Base-by-base conservation (phyloP, 1,284 basidiomycete species). In the Sanghuangporus weigelae region DNA sequence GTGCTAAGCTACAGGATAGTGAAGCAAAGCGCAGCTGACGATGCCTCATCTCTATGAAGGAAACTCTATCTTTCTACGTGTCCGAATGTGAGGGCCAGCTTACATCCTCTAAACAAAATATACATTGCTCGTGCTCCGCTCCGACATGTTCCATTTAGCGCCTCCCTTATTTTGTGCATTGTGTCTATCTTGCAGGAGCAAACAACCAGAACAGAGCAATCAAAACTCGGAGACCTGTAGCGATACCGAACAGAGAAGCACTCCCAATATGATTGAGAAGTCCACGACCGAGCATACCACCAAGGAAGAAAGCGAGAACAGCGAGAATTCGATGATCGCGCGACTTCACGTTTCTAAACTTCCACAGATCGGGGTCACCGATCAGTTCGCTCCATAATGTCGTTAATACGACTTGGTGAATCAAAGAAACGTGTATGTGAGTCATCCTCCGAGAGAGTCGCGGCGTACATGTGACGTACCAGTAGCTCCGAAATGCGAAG, bases 331-430 rank as follows among this genome's bases (percentile, higher is more conserved):
- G 85, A 73, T 92, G 85, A 72, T 95, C 92, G 46, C 92, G 85
- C 1, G 85, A 79, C 31, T 74, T 75, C 65, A 89, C 79, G 60
- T 79, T 75, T 42, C 79, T 73, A 49, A 79, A 78, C 50, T 84
- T 75, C 78, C 86, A 89, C 10, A 94, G 79, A 50, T 83, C 76
- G 0, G 92, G 91, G 72, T 93, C 91, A 59, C 86, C 86, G 79
- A 91, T 82, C 60, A 95, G 83, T 73, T 94, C 91, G 62, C 92
- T 90, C 92, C 92, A 95, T 21, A 92, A 85, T 6, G 91, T 92
- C 7, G 90, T 93, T 21, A 92, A 77, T 56, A 86, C 84, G 60
- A 87, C 85, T 84, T 66, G 44, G 46, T 8, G 49, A 57, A 60
- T 53, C 44, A 31, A 23, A 16, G 31, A 46, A 46, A 46, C 44